phyloP scores from a whole-genome alignment of 2,329 filamentous ascomycete species.

The Cladophialophora yegresii region DNA sequence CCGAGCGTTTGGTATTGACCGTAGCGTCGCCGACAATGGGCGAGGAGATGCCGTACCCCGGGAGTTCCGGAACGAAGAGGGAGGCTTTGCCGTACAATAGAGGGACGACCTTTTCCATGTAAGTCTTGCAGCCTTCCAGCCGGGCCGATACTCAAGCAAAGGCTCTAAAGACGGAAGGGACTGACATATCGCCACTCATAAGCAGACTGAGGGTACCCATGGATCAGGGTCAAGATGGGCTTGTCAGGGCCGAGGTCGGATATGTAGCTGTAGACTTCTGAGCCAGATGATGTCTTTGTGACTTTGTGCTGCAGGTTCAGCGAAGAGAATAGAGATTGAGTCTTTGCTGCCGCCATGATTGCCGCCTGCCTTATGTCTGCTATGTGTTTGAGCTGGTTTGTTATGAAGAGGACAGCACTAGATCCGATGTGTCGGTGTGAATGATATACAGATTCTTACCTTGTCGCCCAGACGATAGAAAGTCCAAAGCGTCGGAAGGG shows the following conservation, averaged over 20 bases:
- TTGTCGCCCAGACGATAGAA: background rate
- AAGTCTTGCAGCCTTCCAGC: background rate
- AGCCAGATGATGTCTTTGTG: slow-evolving; percentile 32
- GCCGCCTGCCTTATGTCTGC: background rate
- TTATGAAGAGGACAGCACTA: background rate
- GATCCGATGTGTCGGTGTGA: background rate
- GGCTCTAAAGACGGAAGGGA: slow-evolving; percentile 2
- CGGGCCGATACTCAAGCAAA: background rate
- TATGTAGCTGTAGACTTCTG: slow-evolving; percentile 34
- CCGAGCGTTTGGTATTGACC: slow-evolving; percentile 44
- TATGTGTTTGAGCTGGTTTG: background rate
- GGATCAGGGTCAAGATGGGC: slow-evolving; percentile 35
- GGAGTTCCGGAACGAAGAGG: slow-evolving; percentile 36
- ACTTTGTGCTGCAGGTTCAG: slow-evolving; percentile 28
- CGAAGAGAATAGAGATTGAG: slow-evolving; percentile 22
- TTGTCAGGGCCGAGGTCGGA: slow-evolving; percentile 28
- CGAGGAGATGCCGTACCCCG: slow-evolving; percentile 36
- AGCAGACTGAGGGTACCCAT: slow-evolving; percentile 37
- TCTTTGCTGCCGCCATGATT: slow-evolving; percentile 26
- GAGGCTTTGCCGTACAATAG: slow-evolving; percentile 28
- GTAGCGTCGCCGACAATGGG: slow-evolving; percentile 26
- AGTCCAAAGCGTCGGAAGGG: background rate
- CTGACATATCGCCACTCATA: slow-evolving; percentile 32
- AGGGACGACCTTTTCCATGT: slow-evolving; percentile 27
- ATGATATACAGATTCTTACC: background rate